phyloP scores from a whole-genome alignment of 768 basidiomycete genomes.

The Boletales sp. region DNA sequence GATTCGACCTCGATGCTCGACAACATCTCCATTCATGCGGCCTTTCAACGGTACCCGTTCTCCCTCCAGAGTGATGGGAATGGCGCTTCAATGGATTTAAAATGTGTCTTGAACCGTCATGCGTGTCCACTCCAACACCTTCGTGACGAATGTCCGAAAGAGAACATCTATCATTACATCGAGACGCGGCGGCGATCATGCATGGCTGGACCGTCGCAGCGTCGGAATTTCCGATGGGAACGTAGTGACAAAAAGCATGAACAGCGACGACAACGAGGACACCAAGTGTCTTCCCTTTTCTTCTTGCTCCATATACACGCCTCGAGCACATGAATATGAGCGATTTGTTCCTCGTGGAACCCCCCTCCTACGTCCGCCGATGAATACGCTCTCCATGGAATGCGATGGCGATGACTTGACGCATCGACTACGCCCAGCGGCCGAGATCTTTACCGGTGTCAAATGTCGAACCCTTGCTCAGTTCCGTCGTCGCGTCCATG shows the following conservation, averaged over 20 bases:
- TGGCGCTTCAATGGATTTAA: neutral
- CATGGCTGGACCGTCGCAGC: neutral
- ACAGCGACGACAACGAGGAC: neutral
- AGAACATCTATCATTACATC: neutral
- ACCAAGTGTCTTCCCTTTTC: neutral
- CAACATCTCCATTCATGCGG: neutral
- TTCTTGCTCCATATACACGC: neutral
- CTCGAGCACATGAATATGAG: conserved; percentile 1
- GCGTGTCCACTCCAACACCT: neutral
- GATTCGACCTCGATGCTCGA: neutral
- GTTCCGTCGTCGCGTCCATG: no score
- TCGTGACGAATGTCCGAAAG: neutral
- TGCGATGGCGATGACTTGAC: no score
- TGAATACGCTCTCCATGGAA: neutral
- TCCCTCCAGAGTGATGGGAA: neutral
- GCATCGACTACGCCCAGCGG: no score
- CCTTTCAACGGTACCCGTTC: neutral
- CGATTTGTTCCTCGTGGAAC: neutral
- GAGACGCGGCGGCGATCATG: neutral
- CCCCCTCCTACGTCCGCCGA: neutral
- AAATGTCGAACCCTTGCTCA: neutral
- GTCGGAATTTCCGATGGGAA: conserved; percentile 4
- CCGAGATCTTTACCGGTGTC: no score
- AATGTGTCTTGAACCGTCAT: neutral
- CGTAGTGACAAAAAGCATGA: neutral